Conservation (phyloP, 768 basidiomycete genomes). For the Hirschioporus abietinus region DNA sequence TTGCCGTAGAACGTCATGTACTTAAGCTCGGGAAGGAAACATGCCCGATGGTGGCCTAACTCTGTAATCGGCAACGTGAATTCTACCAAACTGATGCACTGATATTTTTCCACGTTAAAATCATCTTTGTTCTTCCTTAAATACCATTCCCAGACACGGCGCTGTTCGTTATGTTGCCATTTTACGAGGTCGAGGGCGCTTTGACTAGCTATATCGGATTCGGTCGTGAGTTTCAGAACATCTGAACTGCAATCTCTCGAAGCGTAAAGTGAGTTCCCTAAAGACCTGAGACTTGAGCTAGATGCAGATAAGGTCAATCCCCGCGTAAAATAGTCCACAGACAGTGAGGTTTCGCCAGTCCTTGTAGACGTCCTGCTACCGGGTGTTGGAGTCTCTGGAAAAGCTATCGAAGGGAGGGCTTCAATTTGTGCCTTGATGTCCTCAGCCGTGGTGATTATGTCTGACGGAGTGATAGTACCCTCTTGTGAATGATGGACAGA, state of each 20-base stretch:
- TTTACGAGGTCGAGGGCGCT: slow-evolving; percentile 66
- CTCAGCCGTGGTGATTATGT: slow-evolving; percentile 21
- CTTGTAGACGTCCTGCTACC: slow-evolving; percentile 16
- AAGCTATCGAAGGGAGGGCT: slow-evolving; percentile 32
- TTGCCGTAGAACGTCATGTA: slow-evolving; percentile 89
- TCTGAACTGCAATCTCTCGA: slow-evolving; percentile 20
- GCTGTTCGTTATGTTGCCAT: slow-evolving; percentile 81
- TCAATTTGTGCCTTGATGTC: slow-evolving; percentile 70
- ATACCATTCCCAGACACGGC: slow-evolving; percentile 95
- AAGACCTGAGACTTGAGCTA: slow-evolving; percentile 22
- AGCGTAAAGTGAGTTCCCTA: slow-evolving; percentile 28
- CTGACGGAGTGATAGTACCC: slow-evolving; percentile 30
- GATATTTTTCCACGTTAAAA: slow-evolving; percentile 90
- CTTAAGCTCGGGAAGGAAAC: slow-evolving; percentile 67
- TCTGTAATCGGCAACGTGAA: slow-evolving; percentile 74
- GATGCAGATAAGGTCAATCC: slow-evolving; percentile 25
- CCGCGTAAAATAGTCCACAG: slow-evolving; percentile 40
- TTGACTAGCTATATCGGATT: slow-evolving; percentile 67
- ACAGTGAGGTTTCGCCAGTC: slow-evolving; percentile 24
- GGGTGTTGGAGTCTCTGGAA: slow-evolving; percentile 35
- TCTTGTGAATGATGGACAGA: slow-evolving; percentile 39
- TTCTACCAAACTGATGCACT: slow-evolving; percentile 77
- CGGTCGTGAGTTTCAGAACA: slow-evolving; percentile 47
- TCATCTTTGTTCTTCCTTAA: slow-evolving; percentile 79
- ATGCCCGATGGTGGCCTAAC: slow-evolving; percentile 62